These are phyloP conservation scores for Candida frijolesensis DNA, from an alignment of 1,139 yeast species.

Conservation along the genomic window DNA sequence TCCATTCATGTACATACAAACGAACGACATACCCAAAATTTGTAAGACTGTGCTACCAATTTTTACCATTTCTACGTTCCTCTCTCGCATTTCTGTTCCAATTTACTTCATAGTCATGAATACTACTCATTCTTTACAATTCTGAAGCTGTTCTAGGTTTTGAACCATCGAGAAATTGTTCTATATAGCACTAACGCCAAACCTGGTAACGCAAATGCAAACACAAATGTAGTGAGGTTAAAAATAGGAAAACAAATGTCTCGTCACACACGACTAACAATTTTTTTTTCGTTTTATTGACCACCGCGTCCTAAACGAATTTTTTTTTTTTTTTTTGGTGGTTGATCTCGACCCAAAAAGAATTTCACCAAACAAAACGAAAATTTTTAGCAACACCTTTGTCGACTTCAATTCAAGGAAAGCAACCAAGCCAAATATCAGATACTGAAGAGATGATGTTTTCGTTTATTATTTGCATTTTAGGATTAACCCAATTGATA, in stretches of 20 bases:
- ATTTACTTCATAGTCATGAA: too few relatives aligned
- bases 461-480: conserved; percentile 20
- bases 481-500: conserved; percentile 30
- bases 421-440: background rate
- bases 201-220: too few relatives aligned
- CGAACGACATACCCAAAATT: too few relatives aligned
- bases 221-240: too few relatives aligned
- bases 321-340: background rate
- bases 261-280: background rate
- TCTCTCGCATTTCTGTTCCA: too few relatives aligned
- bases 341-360: background rate
- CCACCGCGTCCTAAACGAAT: conserved; percentile 3
- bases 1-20: conserved; percentile 1
- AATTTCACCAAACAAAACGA: background rate
- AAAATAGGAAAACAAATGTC: background rate
- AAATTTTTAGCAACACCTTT: background rate
- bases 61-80: too few relatives aligned
- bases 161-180: too few relatives aligned
- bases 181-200: too few relatives aligned
- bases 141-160: too few relatives aligned
- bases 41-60: background rate
- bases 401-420: background rate
- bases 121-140: too few relatives aligned
- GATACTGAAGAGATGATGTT: conserved; percentile 16
- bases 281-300: background rate